Conservation (phyloP, 75 land plant genomes). For the Isoetes taiwanensis region DNA sequence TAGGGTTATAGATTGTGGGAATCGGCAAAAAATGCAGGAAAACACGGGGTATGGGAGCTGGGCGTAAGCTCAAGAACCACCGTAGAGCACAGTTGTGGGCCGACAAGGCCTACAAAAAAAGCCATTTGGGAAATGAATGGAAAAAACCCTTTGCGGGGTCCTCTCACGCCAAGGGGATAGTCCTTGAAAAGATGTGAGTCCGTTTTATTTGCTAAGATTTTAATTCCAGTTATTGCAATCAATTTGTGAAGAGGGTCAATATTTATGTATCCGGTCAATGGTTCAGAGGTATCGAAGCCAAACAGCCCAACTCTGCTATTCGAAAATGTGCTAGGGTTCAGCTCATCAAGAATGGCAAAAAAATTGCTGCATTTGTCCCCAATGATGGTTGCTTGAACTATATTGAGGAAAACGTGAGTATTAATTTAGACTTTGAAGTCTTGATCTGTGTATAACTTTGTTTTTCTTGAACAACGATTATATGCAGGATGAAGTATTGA, state of each 20-base stretch:
- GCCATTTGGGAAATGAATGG: slow-evolving; percentile 61
- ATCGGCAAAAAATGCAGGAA: too few relatives aligned
- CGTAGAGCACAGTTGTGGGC: slow-evolving; percentile 53
- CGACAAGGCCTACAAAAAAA: slow-evolving; percentile 55
- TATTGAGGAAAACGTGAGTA: slow-evolving; percentile 62
- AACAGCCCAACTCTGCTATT: slow-evolving; percentile 55
- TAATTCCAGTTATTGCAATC: too few relatives aligned
- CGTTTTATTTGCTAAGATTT: too few relatives aligned
- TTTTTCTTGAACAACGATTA: not conserved
- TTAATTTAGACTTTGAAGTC: not conserved
- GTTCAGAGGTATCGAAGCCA: slow-evolving; percentile 60
- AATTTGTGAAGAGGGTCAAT: too few relatives aligned
- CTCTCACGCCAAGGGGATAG: slow-evolving; percentile 66
- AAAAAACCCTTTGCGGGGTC: slow-evolving; percentile 76
- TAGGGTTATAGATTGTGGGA: too few relatives aligned
- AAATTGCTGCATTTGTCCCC: slow-evolving; percentile 59
- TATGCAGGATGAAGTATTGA: slow-evolving; percentile 46
- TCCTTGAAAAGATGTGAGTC: slow-evolving; percentile 58
- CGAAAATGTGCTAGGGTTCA: slow-evolving; percentile 68
- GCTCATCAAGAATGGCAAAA: slow-evolving; percentile 69
- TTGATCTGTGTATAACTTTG: not conserved
- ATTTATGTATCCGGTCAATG: too few relatives aligned
- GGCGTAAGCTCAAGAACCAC: slow-evolving; percentile 61
- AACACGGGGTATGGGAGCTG: slow-evolving; percentile 74
- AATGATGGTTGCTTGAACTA: slow-evolving; percentile 63